Evolutionary conservation across 2,329 filamentous ascomycete genomes (phyloP), one percentile per base, ranked within the genome.

Genomic region (Setomelanomma holmii): DNA sequence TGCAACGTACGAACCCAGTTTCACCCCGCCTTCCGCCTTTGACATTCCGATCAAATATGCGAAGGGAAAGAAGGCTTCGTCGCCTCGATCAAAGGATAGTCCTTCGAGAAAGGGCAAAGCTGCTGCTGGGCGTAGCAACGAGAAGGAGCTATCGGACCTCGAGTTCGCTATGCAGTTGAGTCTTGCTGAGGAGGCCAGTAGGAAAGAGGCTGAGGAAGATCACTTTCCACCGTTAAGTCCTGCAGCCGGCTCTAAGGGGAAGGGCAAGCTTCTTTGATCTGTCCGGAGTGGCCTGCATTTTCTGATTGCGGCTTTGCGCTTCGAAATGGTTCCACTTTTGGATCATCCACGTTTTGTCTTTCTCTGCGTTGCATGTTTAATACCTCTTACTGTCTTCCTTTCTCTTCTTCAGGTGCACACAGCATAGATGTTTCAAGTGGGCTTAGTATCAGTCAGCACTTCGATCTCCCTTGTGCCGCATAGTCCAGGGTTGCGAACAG

Each of bases 141-240:
- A 62, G 1, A 59, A 74, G 8, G 82, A 85, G 63, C 72, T 83
- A 56, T 79, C 80, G 39, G 85, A 88, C 68, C 64, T 88, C 24
- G 83, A 87, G 53, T 84, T 85, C 66, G 85, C 85, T 0, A 72
- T 87, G 55, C 84, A 85, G 67, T 67, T 88, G 21, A 88, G 86
- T 67, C 75, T 87, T 43, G 84, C 80, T 0, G 85, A 87, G 62
- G 80, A 85, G 60, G 76, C 82, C 65, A 83, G 81, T 64, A 73
- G 76, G 39, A 71, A 71, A 43, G 74, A 74, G 35, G 51, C 48
- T 48, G 51, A 56, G n/a, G 60, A 55, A 2, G 61, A 67, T 35
- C 58, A 63, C 21, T 74, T 75, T 42, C 71, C 71, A 10, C 61
- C 68, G 11, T 48, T 74, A 38, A 72, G 58, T 53, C 63, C 64